Percentiles rank a stretch among this genome's conserved stretches.
These are phyloP conservation scores for Phallus indusiatus DNA, from an alignment of 768 basidiomycete genomes.

Conservation along the genomic window DNA sequence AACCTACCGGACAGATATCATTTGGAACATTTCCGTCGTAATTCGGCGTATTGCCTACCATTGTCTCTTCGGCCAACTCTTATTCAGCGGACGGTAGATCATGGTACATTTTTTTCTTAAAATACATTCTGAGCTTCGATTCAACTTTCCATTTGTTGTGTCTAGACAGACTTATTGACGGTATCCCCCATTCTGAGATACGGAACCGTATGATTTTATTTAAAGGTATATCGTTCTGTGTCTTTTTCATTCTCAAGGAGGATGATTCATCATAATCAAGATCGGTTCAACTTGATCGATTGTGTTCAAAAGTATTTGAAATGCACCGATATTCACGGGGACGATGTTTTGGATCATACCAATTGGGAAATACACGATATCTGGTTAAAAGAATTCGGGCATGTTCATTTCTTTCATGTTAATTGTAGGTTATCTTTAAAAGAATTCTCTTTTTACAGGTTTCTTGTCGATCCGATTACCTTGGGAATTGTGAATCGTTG, in stretches of 20 bases:
- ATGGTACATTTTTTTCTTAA: conserved; percentile 40
- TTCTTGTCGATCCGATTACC: conserved; percentile 66
- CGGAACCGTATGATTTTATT: conserved; percentile 86
- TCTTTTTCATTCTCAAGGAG: no score
- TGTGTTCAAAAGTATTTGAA: conserved; percentile 65
- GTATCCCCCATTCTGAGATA: conserved; percentile 80
- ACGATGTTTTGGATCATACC: conserved; percentile 80
- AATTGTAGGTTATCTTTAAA: background rate
- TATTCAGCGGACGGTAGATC: conserved; percentile 84
- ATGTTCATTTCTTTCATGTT: conserved; percentile 16
- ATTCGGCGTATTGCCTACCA: conserved; percentile 80
- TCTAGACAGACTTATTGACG: conserved; percentile 84
- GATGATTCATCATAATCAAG: conserved; percentile 25
- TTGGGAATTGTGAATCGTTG: conserved; percentile 75
- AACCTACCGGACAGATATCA: conserved; percentile 53
- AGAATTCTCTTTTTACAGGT: conserved; percentile 33
- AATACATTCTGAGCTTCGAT: background rate
- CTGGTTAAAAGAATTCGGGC: conserved; percentile 83
- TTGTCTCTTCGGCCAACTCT: conserved; percentile 79
- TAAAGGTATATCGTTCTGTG: conserved; percentile 42
- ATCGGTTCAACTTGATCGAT: conserved; percentile 71
- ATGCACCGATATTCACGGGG: conserved; percentile 72
- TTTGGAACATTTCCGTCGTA: conserved; percentile 80
- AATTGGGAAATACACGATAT: conserved; percentile 87
- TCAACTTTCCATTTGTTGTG: background rate